Conservation (phyloP, 352 stramenopile genomes). For the Globisporangium yorkense region DNA sequence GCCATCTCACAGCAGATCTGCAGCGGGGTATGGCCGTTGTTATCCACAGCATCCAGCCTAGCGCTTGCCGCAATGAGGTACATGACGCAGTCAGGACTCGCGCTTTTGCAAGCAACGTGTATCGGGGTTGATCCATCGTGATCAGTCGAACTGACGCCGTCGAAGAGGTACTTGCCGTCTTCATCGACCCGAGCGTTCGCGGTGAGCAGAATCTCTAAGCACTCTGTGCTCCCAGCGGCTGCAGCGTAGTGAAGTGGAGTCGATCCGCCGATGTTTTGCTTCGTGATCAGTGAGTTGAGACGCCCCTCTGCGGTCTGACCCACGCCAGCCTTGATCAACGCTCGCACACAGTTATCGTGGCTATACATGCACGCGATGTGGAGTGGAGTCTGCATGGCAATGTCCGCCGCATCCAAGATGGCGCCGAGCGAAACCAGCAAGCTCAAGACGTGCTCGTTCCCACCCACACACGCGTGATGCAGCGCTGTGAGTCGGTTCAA, state of each 20-base stretch:
- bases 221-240: conserved; percentile 37
- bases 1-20: conserved; percentile 39
- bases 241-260: conserved; percentile 53
- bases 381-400: conserved; percentile 45
- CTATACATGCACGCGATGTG: conserved; percentile 47
- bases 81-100: conserved; percentile 37
- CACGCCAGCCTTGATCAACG: conserved; percentile 15
- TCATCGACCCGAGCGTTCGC: conserved; percentile 38
- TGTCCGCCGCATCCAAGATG: conserved; percentile 22
- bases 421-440: conserved; percentile 41
- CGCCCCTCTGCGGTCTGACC: neutral
- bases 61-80: conserved; percentile 63
- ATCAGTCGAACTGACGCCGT: conserved; percentile 42
- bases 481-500: conserved; percentile 31
- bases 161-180: conserved; percentile 38
- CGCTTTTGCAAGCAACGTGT: conserved; percentile 37
- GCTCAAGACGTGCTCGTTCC: conserved; percentile 37
- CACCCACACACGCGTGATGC: conserved; percentile 44
- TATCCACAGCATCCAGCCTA: conserved; percentile 29
- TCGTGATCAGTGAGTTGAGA: conserved; percentile 11
- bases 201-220: conserved; percentile 52
- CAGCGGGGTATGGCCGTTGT: conserved; percentile 24
- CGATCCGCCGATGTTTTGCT: conserved; percentile 33
- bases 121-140: conserved; percentile 50
- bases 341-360: conserved; percentile 20